These are phyloP conservation scores for Neurospora crassa DNA, from an alignment of 2,329 filamentous ascomycete genomes.

Conservation along the genomic window DNA sequence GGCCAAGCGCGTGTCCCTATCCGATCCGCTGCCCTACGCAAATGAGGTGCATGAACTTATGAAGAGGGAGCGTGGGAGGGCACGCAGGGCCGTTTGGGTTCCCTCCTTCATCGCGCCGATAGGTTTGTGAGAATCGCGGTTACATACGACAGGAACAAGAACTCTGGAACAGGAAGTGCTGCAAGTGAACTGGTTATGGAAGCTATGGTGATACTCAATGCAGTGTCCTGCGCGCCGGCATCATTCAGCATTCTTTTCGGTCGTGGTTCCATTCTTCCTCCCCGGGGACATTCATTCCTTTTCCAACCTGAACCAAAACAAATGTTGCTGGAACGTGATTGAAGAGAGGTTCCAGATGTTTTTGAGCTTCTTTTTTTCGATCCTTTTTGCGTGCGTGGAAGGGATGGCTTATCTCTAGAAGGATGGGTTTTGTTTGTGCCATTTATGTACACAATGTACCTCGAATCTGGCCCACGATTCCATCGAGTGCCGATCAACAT, in stretches of 20 bases:
- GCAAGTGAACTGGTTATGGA: neutral
- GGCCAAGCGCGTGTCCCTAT: neutral
- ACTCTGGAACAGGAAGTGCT: neutral
- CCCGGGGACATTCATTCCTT: neutral
- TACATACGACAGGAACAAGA: neutral
- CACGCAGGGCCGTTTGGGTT: neutral
- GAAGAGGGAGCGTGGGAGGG: neutral
- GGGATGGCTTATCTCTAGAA: neutral
- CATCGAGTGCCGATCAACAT: neutral
- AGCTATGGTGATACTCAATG: neutral
- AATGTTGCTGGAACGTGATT: neutral
- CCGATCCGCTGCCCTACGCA: neutral
- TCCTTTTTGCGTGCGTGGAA: neutral
- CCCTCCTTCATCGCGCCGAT: neutral
- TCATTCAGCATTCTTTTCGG: neutral
- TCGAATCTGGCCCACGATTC: neutral
- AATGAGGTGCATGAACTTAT: neutral
- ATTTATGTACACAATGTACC: too few species aligned
- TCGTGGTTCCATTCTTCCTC: neutral
- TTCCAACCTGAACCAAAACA: neutral
- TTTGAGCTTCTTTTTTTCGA: slow-evolving; percentile 7
- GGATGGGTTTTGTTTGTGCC: neutral
- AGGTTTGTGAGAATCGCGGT: neutral
- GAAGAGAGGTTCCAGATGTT: neutral
- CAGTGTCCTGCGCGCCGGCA: neutral